Evolutionary conservation across 1,139 yeast species (phyloP).

Genomic region (Starmera stellimalicola): DNA sequence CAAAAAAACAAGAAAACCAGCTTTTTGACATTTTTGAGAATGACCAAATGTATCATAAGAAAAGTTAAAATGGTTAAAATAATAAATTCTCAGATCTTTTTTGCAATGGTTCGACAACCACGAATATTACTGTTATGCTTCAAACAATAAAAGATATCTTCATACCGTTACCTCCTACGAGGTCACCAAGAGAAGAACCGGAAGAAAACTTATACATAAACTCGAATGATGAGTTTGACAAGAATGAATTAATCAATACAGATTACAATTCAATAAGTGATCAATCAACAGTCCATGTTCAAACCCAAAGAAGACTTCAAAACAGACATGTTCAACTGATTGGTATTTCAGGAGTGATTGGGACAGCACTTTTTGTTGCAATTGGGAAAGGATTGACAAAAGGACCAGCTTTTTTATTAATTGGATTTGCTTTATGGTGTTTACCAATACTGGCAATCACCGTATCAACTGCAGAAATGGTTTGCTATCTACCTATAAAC

Average conservation of each 20-base stretch:
- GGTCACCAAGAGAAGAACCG: background rate
- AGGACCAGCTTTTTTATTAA: constrained; percentile 68
- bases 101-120: too few species aligned
- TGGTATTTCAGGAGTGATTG: constrained; percentile 80
- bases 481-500: constrained; percentile 62
- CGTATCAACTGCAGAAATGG: constrained; percentile 76
- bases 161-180: constrained; percentile 17
- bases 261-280: constrained; percentile 13
- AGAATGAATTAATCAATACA: constrained; percentile 2
- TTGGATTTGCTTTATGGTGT: constrained; percentile 57
- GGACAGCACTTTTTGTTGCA: constrained; percentile 71
- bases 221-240: background rate
- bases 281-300: constrained; percentile 27
- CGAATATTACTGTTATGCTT: too few species aligned
- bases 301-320: constrained; percentile 33
- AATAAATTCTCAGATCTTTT: too few species aligned
- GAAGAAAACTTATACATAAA: background rate
- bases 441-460: constrained; percentile 57
- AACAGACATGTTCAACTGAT: constrained; percentile 67
- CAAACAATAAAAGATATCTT: constrained; percentile 15
- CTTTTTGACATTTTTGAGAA: too few species aligned
- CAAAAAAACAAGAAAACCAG: too few species aligned
- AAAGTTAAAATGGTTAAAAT: too few species aligned
- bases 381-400: constrained; percentile 57
- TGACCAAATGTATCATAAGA: too few species aligned